Base-by-base conservation (phyloP, 164 flowering plant genomes). In the Cinnamomum micranthum region DNA sequence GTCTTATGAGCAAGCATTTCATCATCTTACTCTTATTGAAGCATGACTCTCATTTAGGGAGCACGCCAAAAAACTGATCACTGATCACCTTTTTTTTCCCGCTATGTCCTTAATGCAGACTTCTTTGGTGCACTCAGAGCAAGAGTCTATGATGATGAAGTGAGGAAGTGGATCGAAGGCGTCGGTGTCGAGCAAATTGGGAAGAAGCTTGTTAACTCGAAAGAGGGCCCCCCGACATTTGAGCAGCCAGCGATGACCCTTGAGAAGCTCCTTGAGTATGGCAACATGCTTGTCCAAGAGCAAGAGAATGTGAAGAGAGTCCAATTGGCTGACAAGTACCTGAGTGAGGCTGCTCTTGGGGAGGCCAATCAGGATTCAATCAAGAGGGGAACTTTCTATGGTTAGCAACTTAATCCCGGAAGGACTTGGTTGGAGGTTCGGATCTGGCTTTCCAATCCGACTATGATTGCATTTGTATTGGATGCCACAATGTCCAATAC, bases 251-350 rank as follows among this genome's bases (percentile, higher is more conserved):
- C 75, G 76, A 86, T 86, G 86, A 81, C 87, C 0, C 10, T 84
- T 0, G 84, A 81, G 84, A 86, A 83, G 81, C 86, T 86, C 68
- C 81, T 86, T 1, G 85, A 84, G 75, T 86, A 84, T 66, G 88
- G 85, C 6, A 62, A 76, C 80, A 86, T 83, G 88, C 84, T 86
- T 62, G 88, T 86, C 28, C 69, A 75, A 68, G 88, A 86, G 78
- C 87, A 86, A 70, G 87, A 84, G 60, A 86, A 86, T 75, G 88
- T 86, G 78, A 86, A 86, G 88, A 84, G 88, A 79, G 87, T 86
- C 70, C 88, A 86, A 69, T 77, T 86, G 81, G 86, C 87, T 12
- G 88, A 84, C 74, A 83, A 77, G 69, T 83, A 83, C 79, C 13
- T 83, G 77, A 81, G 72, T 41, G 87, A 84, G 71, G 87, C 86